phyloP scores from a whole-genome alignment of 257 asterid species.

The Rehmannia glutinosa region DNA sequence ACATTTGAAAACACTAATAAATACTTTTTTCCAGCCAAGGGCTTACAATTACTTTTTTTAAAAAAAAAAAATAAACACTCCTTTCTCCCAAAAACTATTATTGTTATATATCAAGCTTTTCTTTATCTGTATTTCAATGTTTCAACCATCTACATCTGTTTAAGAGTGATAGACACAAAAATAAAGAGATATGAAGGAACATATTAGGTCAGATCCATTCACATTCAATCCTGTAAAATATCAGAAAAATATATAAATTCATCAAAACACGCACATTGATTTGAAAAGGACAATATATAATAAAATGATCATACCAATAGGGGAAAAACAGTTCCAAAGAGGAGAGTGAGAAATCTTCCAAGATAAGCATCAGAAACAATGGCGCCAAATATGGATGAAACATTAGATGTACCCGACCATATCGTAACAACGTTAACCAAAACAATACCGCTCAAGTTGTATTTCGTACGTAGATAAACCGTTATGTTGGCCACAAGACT shows the following conservation, averaged over 20 bases:
- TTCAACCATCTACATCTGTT: not conserved
- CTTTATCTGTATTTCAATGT: too few relatives aligned
- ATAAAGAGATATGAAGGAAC: too few relatives aligned
- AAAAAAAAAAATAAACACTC: too few relatives aligned
- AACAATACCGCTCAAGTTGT: conserved; percentile 56
- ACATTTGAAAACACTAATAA: too few relatives aligned
- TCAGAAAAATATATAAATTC: too few relatives aligned
- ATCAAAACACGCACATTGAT: too few relatives aligned
- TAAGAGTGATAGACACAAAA: not conserved
- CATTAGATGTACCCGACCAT: conserved; percentile 61
- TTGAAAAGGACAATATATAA: too few relatives aligned
- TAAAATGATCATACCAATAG: conserved; percentile 39
- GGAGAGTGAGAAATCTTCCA: conserved; percentile 70
- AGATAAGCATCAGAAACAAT: conserved; percentile 53
- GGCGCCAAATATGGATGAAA: conserved; percentile 64
- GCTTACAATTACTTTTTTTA: too few relatives aligned
- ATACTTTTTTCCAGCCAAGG: too few relatives aligned
- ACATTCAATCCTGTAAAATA: not conserved
- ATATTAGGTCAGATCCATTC: not conserved
- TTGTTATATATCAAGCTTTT: not conserved
- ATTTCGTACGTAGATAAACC: conserved; percentile 50
- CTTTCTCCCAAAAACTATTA: not conserved
- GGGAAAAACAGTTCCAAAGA: conserved; percentile 51
- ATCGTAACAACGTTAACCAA: conserved; percentile 62
- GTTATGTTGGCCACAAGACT: conserved; percentile 66